Evolutionary conservation across 1,284 basidiomycete genomes (phyloP).

Genomic region (Apiotrichum veenhuisii): DNA sequence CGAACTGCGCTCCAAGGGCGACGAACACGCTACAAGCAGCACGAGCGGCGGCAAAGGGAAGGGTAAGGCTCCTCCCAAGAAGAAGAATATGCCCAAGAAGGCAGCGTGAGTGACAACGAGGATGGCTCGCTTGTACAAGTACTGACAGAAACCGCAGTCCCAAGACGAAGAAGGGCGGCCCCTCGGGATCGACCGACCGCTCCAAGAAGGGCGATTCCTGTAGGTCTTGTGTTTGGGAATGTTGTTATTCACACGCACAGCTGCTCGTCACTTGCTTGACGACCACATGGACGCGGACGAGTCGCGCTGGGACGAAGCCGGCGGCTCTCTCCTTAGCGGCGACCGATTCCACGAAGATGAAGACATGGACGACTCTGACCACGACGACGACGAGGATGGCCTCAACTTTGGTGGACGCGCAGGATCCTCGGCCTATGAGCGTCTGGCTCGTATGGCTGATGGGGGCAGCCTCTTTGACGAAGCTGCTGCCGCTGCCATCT

Average conservation of each 20-base stretch:
- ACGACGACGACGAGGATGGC: constrained; percentile 48
- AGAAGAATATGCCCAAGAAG: constrained; percentile 42
- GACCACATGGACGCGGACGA: constrained; percentile 62
- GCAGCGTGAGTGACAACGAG: constrained; percentile 22
- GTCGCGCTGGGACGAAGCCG: constrained; percentile 35
- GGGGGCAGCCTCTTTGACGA: constrained; percentile 57
- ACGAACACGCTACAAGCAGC: constrained; percentile 7
- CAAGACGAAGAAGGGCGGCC: constrained; percentile 29
- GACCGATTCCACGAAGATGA: constrained; percentile 62
- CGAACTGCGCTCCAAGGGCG: constrained; percentile 7
- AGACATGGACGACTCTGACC: constrained; percentile 67
- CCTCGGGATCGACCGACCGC: constrained; percentile 20
- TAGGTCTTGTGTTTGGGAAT: constrained; percentile 1
- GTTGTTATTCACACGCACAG: constrained; percentile 18
- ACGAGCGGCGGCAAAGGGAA: constrained; percentile 26
- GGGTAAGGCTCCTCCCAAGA: constrained; percentile 29
- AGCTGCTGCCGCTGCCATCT: constrained; percentile 68
- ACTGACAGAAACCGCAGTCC: constrained; percentile 19
- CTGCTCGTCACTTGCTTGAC: constrained; percentile 58
- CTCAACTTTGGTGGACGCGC: constrained; percentile 46
- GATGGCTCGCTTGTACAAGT: background rate
- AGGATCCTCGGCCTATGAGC: constrained; percentile 24
- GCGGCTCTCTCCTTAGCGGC: constrained; percentile 25
- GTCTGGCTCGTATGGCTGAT: constrained; percentile 54
- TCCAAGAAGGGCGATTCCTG: constrained; percentile 41